Percentiles rank a stretch among this genome's conserved stretches.
Conservation (phyloP, 495 filamentous ascomycete species). For the Xeromyces bisporus region DNA sequence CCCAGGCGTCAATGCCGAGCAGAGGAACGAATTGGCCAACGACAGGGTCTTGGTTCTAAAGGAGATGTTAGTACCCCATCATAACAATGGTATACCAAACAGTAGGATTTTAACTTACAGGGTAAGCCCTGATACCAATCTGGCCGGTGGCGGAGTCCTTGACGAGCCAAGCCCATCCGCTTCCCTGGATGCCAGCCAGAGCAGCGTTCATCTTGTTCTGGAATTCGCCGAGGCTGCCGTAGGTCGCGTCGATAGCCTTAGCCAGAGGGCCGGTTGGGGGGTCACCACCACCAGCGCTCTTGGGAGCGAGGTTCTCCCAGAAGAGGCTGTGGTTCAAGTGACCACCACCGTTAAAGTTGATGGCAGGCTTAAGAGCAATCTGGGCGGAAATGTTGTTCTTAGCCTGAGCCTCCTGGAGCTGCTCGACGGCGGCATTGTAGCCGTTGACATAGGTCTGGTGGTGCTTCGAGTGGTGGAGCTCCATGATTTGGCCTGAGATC, state of each 20-base stretch:
- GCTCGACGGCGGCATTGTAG: slow-evolving; percentile 43
- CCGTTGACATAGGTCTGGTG: slow-evolving; percentile 55
- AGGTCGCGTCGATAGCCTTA: slow-evolving; percentile 60
- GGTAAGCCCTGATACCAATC: slow-evolving; percentile 60
- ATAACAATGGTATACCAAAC: not conserved
- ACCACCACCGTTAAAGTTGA: slow-evolving; percentile 95
- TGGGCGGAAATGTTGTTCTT: slow-evolving; percentile 42
- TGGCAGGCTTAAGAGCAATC: slow-evolving; percentile 64
- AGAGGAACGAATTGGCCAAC: slow-evolving; percentile 72
- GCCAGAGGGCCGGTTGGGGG: slow-evolving; percentile 45
- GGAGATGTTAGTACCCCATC: slow-evolving; percentile 3
- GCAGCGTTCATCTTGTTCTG: slow-evolving; percentile 63
- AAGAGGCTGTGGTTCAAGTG: slow-evolving; percentile 88
- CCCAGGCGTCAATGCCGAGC: slow-evolving; percentile 94
- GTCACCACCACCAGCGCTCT: slow-evolving; percentile 55
- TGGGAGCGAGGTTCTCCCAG: slow-evolving; percentile 83
- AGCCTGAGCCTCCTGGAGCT: slow-evolving; percentile 37
- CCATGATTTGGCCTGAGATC: slow-evolving; percentile 97
- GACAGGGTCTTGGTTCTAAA: slow-evolving; percentile 79
- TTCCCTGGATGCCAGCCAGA: slow-evolving; percentile 79
- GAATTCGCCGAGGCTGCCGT: slow-evolving; percentile 55
- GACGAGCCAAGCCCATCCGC: slow-evolving; percentile 90
- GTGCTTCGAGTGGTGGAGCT: slow-evolving; percentile 60
- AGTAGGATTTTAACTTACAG: slow-evolving; percentile 26
- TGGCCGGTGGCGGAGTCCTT: slow-evolving; percentile 63